phyloP scores from a whole-genome alignment of 1,284 basidiomycete genomes.

The Naganishia sp. region DNA sequence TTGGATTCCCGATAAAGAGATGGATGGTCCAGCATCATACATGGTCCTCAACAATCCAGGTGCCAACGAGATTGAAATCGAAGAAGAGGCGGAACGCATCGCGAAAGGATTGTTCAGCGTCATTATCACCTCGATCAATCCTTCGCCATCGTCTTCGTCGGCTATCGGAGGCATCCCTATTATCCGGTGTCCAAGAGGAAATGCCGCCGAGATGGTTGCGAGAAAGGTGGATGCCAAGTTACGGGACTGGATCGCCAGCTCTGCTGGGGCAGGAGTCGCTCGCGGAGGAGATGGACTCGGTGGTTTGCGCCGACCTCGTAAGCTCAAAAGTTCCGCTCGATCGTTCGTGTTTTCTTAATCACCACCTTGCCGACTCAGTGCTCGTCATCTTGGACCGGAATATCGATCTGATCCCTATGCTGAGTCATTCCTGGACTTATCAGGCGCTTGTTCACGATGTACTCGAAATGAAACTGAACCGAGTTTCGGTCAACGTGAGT shows the following conservation, averaged over 20 bases:
- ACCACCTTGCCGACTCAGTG: slow-evolving; percentile 58
- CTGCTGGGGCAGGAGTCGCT: slow-evolving; percentile 59
- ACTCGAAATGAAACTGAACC: slow-evolving; percentile 93
- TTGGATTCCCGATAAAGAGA: slow-evolving; percentile 42
- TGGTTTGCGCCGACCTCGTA: slow-evolving; percentile 75
- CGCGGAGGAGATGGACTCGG: slow-evolving; percentile 59
- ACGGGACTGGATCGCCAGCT: slow-evolving; percentile 74
- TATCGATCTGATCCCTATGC: slow-evolving; percentile 89
- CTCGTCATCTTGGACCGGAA: slow-evolving; percentile 93
- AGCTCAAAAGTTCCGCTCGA: slow-evolving; percentile 41
- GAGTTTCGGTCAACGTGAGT: slow-evolving; percentile 74
- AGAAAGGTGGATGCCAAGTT: slow-evolving; percentile 92
- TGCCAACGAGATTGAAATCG: slow-evolving; percentile 86
- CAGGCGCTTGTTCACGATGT: slow-evolving; percentile 98
- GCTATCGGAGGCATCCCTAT: slow-evolving; percentile 68
- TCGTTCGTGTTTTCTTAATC: too few species aligned
- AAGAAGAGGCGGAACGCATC: slow-evolving; percentile 89
- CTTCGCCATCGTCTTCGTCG: slow-evolving; percentile 61
- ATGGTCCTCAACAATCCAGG: slow-evolving; percentile 88
- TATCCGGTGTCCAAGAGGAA: slow-evolving; percentile 90
- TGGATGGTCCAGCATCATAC: slow-evolving; percentile 62
- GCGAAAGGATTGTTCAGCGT: slow-evolving; percentile 89
- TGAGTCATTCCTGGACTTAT: slow-evolving; percentile 99
- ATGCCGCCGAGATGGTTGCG: slow-evolving; percentile 98
- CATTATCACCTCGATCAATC: slow-evolving; percentile 65